These are phyloP conservation scores for Myriosclerotinia curreyana DNA, from an alignment of 2,329 filamentous ascomycete species.

Conservation along the genomic window DNA sequence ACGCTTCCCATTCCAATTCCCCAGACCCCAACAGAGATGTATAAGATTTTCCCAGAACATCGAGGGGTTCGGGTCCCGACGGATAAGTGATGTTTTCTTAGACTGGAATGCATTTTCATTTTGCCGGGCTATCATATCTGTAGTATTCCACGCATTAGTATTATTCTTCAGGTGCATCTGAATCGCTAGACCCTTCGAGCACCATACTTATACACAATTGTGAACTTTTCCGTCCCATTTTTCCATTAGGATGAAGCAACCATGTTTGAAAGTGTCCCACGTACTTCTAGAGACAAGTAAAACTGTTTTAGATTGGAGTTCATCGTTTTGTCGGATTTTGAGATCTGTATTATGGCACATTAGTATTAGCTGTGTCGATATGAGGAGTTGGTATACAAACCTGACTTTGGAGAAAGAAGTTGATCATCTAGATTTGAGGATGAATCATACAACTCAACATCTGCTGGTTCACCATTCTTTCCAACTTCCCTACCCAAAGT, in stretches of 20 bases:
- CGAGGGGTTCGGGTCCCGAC: neutral
- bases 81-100: neutral
- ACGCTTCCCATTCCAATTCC: neutral
- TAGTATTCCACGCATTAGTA: neutral
- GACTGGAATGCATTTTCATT: neutral
- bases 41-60: constrained; percentile 1
- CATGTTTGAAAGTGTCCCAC: neutral
- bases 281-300: neutral
- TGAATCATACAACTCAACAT: neutral
- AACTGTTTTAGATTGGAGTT: neutral
- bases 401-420: neutral
- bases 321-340: neutral
- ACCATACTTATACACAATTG: neutral
- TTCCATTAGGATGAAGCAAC: neutral
- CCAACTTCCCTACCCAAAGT: too few relatives aligned
- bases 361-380: neutral
- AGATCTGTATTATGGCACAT: neutral
- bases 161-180: neutral
- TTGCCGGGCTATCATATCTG: neutral
- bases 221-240: neutral
- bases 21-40: constrained; percentile 1
- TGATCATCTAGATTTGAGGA: neutral
- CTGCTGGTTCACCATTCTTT: neutral
- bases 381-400: neutral
- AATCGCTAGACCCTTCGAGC: neutral